Evolutionary conservation across 176 grass and related monocot species (phyloP).

Genomic region (Bolboschoenus planiculmis): DNA sequence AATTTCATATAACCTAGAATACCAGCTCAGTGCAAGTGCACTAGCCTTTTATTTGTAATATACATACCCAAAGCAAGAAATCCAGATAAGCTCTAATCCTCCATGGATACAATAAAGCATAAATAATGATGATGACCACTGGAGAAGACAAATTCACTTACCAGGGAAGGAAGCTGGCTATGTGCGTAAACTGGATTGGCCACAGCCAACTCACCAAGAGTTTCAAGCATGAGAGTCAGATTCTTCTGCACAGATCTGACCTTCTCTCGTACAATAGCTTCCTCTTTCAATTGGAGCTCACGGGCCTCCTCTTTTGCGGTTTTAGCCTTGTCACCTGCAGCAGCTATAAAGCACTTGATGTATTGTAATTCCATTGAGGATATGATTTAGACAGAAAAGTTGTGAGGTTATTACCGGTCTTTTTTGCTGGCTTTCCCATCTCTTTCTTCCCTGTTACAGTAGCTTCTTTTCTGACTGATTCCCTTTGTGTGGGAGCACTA

Average conservation of each 20-base stretch:
- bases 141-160: conserved; percentile 31
- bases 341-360: conserved; percentile 20
- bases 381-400: neutral
- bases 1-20: neutral
- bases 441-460: conserved; percentile 52
- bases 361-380: neutral
- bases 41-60: neutral
- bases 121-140: conserved; percentile 6
- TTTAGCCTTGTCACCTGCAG: conserved; percentile 69
- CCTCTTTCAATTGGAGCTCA: conserved; percentile 72
- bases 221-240: conserved; percentile 61
- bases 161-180: conserved; percentile 75
- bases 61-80: neutral
- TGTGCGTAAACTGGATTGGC: conserved; percentile 93
- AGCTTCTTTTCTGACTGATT: conserved; percentile 48
- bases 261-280: conserved; percentile 65
- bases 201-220: conserved; percentile 88
- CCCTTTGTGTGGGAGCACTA: conserved; percentile 33
- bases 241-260: conserved; percentile 74
- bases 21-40: neutral
- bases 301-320: conserved; percentile 95
- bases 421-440: conserved; percentile 59
- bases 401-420: conserved; percentile 39
- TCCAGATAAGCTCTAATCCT: neutral
- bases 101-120: neutral